Evolutionary conservation across 306 rosid genomes (phyloP), one percentile per base, ranked within the genome.

Genomic region (Castanea sativa): DNA sequence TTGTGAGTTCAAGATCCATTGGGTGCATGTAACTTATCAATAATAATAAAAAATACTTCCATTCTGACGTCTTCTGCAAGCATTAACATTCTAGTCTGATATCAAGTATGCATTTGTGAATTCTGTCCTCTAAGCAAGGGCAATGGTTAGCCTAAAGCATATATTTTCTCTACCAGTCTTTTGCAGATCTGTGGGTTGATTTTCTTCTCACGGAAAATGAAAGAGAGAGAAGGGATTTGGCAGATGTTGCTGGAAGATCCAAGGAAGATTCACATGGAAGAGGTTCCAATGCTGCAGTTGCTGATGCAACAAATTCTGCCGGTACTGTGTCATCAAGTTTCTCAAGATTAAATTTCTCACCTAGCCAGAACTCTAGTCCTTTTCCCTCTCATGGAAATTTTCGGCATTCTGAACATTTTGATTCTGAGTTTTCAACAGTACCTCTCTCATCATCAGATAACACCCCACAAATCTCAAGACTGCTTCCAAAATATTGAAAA

Each of bases 121-220:
- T 63, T 63, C 11, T 63, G 69, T 29, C 41, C 69, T 1, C 41
- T 63, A 13, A 63, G 38, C 20, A 63, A 29, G 35, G 41, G 38
- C 69, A 38, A n/a, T 8, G 14, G 15, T 72, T 32, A 27, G 15
- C 30, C n/a, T 29, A 8, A 63, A 29, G 41, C 77, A 38, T 68
- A 68, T 79, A 30, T 5, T 75, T 73, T 80, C 71, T 63, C 61
- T 76, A 15, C 76, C 97, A 95, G 99, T 95, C 99, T 80, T 95
- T 95, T 80, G 95, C 99, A 86, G 99, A 95, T 91, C 63, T 95
- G 73, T 95, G 99, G 99, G 99, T 95, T 76, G 99, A 92, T 89
- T 95, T 92, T 80, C 99, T 95, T 79, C 98, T 95, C 82, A 92
- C 90, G 86, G 99, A 95, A 85, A 91, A 81, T 41, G 94, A 91